Evolutionary conservation across 306 rosid species (phyloP), one percentile per base, ranked within the genome.

Genomic region (Mucuna pruriens): DNA sequence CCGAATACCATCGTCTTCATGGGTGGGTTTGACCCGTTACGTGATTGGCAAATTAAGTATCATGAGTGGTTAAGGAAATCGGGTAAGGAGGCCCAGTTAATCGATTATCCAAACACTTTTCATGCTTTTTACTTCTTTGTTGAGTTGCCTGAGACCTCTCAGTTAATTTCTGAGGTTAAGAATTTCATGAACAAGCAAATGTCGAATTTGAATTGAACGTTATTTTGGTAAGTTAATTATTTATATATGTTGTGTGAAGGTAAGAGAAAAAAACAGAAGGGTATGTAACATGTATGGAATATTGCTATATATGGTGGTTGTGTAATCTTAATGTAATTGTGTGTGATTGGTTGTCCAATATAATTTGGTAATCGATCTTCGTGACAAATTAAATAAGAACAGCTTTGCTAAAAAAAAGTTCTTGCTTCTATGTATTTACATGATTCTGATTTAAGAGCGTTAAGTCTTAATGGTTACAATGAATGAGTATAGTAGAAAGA

Each of bases 71-170:
- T 60, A 2, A 26, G 4, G 19, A 13, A 26, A 25, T 61, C 67
- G 9, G 39, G 67, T 1, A 61, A 61, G 4, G 39, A 29, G 9
- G 19, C 10, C 0, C 4, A 29, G 39, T 12, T 61, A 13, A 29
- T 61, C 39, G 39, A 61, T 61, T 89, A 75, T 69, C 94, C 94
- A 1, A 74, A 6, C 7, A 78, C 68, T 77, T 33, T 84, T 23
- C 97, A 92, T 76, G 97, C 82, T 0, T 90, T 90, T 68, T 90
- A 90, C 36, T 0, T 87, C 0, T 88, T 88, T 31, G 90, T 91
- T 0, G 87, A 87, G 26, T 33, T 85, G 51, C 87, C 92, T 0
- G 83, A 85, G 61, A 42, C 87, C 0, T 7, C 74, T 6, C 88
- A 75, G 3, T 54, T 88, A 3, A 9, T 85, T 7, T 57, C 63